Base-by-base conservation (phyloP, 2,329 filamentous ascomycete species). In the Pyrenochaeta sp. region DNA sequence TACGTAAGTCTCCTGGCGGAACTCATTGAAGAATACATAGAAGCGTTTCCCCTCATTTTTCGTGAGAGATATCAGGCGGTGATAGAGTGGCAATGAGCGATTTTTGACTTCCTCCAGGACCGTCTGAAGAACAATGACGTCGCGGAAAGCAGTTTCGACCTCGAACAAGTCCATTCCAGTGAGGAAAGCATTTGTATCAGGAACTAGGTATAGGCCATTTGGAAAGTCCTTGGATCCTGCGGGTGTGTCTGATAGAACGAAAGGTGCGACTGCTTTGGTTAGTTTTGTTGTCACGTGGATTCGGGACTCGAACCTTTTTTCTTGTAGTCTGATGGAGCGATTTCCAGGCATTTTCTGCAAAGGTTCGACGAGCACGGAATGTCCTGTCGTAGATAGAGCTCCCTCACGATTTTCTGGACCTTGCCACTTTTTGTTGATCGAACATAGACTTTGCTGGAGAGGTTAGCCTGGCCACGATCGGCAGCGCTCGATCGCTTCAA, bases 11-110 rank as follows among this genome's bases (percentile, higher is more conserved):
- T 99, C 95, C 26, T 92, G 78, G 37, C 93, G 84, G 67, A 99
- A 99, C 63, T 99, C 94, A 71, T 99, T 99, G 82, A 97, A 97
- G 71, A 99, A 99, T 38, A 99, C 90, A 66, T 97, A 96, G 69
- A 96, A 97, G 41, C 93, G 85, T 78, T 99, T 99, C 55, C 96
- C 91, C 61, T 96, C 91, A 65, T 93, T 96, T 73, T 93, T 96
- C 26, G 92, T 96, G 53, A 99, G 78, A 15, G 88, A 86, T 56
- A 97, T 84, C 35, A 99, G 78, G 26, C 94, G 89, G 71, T 96
- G 96, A 76, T 97, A 99, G 24, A 99, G 83, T 28, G 94, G 94
- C 49, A 97, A 74, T 9, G 93, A 97, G 59, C 92, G 85, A 70
- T 96, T 96, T 67, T 91, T 89, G 48, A 99, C 82, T 75, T 99